Percentiles rank a stretch among this genome's conserved stretches.
phyloP scores from a whole-genome alignment of 805 yeast species.

The Lipomyces orientalis region DNA sequence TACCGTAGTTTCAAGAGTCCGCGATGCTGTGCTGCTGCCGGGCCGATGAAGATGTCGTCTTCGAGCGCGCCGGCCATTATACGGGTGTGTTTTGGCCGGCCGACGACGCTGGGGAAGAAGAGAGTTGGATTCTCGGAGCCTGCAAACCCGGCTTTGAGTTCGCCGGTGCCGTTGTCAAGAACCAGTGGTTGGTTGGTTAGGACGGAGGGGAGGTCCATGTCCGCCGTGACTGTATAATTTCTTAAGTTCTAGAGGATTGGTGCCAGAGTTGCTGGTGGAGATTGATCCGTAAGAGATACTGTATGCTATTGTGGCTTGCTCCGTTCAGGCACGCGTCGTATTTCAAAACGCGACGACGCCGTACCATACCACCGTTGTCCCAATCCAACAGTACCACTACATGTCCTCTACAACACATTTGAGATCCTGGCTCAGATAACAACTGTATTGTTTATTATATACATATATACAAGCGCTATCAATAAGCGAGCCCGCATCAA shows the following conservation, averaged over 20 bases:
- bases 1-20: constrained; percentile 75
- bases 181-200: constrained; percentile 71
- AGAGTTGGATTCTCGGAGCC: constrained; percentile 84
- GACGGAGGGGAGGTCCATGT: constrained; percentile 27
- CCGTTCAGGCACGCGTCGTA: neutral
- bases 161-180: constrained; percentile 85
- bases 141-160: constrained; percentile 87
- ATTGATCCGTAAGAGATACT: neutral
- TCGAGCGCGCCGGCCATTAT: constrained; percentile 76
- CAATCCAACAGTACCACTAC: too few species aligned
- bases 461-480: constrained; percentile 1
- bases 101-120: constrained; percentile 69
- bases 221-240: neutral
- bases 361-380: too few species aligned
- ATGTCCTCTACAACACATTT: neutral
- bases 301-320: neutral
- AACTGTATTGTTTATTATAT: neutral
- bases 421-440: neutral
- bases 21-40: constrained; percentile 68
- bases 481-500: neutral
- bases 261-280: neutral
- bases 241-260: neutral
- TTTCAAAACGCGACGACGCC: neutral
- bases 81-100: constrained; percentile 82
- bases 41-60: constrained; percentile 75